phyloP scores from a whole-genome alignment of 257 asterid species.

The Knoxia roxburghii region DNA sequence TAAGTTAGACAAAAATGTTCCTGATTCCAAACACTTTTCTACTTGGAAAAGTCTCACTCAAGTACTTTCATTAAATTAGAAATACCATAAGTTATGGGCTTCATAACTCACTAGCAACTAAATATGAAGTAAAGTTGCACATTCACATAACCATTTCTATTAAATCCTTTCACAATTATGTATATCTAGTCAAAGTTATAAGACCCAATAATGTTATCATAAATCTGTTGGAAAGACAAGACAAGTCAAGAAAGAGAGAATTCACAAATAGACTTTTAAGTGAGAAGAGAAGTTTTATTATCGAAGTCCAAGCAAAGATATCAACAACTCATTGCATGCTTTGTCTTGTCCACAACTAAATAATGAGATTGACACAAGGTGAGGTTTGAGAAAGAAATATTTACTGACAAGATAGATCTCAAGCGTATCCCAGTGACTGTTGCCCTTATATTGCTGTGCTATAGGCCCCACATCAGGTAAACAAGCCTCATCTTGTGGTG shows the following conservation, averaged over 20 bases:
- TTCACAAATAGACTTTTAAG: background rate
- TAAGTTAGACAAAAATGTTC: no score
- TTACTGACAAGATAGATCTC: constrained; percentile 82
- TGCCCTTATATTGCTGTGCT: constrained; percentile 42
- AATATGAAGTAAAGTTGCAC: background rate
- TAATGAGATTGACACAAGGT: background rate
- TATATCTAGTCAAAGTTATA: no score
- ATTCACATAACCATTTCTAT: background rate
- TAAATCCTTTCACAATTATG: no score
- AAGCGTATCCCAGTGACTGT: constrained; percentile 84
- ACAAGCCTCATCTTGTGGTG: constrained; percentile 55
- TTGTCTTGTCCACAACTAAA: background rate
- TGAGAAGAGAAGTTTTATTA: background rate
- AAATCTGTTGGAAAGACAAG: background rate
- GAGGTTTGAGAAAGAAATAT: constrained; percentile 9
- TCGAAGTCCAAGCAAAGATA: background rate
- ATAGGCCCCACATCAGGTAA: constrained; percentile 44
- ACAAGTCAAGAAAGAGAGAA: background rate
- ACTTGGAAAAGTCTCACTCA: background rate
- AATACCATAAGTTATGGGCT: background rate
- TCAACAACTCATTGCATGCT: background rate
- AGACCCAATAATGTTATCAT: no score
- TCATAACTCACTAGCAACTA: background rate
- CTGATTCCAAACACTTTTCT: no score
- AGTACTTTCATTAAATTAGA: background rate